Conservation (phyloP, 202 grass and related monocot genomes). For the Zizania palustris region DNA sequence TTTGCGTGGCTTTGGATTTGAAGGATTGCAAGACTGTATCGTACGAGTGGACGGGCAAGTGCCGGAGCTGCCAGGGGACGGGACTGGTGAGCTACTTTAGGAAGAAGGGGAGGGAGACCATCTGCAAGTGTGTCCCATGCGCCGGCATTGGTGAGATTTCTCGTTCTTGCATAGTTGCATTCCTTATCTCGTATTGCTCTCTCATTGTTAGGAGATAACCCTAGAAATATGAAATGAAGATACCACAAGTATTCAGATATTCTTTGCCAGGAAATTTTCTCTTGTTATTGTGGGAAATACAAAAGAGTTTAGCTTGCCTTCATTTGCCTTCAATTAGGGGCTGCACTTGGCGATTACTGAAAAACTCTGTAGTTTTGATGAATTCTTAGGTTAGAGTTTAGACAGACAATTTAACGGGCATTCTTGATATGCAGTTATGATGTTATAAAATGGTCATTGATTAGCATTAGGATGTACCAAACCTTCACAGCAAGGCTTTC, state of each 20-base stretch:
- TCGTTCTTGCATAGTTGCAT: slow-evolving; percentile 17
- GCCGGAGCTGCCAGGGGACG: slow-evolving; percentile 90
- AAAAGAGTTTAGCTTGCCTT: too few species aligned
- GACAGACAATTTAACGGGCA: not conserved
- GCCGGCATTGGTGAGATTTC: slow-evolving; percentile 72
- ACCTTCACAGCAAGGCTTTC: not conserved
- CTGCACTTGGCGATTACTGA: not conserved
- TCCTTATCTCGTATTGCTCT: not conserved
- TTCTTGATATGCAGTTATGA: not conserved
- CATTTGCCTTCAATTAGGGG: not conserved
- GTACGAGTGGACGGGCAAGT: slow-evolving; percentile 97
- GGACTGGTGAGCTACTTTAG: slow-evolving; percentile 90
- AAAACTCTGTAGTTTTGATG: not conserved
- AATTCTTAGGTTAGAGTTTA: slow-evolving; percentile 5
- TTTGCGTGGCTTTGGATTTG: slow-evolving; percentile 25
- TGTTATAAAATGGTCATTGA: slow-evolving; percentile 14
- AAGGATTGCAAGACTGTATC: slow-evolving; percentile 84
- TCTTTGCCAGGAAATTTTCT: not conserved
- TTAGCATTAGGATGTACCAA: not conserved
- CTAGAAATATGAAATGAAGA: not conserved
- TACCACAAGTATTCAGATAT: not conserved
- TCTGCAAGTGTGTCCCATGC: slow-evolving; percentile 95
- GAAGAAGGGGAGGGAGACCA: slow-evolving; percentile 88
- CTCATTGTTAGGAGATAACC: not conserved
- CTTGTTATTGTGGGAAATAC: too few species aligned